These are phyloP conservation scores for Endoconidiophora laricicola DNA, from an alignment of 2,329 filamentous ascomycete genomes.

Conservation along the genomic window DNA sequence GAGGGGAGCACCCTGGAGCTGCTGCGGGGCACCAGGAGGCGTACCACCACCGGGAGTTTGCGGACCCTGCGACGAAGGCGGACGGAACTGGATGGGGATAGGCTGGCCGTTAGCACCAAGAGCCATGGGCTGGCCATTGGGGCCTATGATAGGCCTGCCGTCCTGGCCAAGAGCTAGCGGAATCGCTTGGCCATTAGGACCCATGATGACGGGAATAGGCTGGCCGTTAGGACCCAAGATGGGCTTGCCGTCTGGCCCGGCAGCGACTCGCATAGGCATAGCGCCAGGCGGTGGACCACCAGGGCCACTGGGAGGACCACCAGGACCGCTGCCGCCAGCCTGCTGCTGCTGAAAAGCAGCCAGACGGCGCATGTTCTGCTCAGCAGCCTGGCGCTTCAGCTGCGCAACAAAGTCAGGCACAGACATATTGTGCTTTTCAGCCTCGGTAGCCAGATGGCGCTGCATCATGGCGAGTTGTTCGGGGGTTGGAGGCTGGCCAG, in stretches of 20 bases:
- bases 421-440: constrained; percentile 67
- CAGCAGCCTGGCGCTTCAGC: constrained; percentile 39
- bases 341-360: constrained; percentile 10
- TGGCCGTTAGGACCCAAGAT: constrained; percentile 10
- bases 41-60: neutral
- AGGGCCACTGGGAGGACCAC: neutral
- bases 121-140: constrained; percentile 1
- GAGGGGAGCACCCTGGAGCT: neutral
- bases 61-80: constrained; percentile 2
- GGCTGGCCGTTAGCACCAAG: constrained; percentile 2
- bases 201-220: constrained; percentile 10
- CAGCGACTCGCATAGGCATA: constrained; percentile 8
- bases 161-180: constrained; percentile 3
- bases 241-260: constrained; percentile 7
- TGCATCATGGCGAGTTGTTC: constrained; percentile 80
- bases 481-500: constrained; percentile 40
- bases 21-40: neutral
- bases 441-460: constrained; percentile 65
- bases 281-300: neutral
- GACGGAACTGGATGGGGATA: neutral
- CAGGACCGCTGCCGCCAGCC: neutral
- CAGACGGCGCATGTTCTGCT: constrained; percentile 29
- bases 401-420: constrained; percentile 69
- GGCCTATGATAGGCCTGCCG: neutral
- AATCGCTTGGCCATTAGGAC: constrained; percentile 10